A percentile compares a stretch with the other conserved stretches of the same genome.
These are phyloP conservation scores for Suillus fuscotomentosus DNA, from an alignment of 768 basidiomycete species.

Conservation along the genomic window DNA sequence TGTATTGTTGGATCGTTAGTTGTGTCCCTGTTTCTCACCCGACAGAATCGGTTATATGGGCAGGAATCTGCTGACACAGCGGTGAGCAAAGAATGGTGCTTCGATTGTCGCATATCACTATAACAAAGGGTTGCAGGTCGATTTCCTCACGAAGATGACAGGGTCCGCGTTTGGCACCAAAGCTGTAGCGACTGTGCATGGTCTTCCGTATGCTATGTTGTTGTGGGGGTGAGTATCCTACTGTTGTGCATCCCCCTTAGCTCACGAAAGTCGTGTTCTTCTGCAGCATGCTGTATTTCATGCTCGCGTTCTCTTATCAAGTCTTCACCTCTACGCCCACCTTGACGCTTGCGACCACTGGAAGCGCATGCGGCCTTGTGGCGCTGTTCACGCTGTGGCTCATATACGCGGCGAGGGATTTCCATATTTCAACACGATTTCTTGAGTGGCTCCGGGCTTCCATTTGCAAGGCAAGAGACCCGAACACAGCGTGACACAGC, in stretches of 20 bases:
- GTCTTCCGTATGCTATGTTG: constrained; percentile 48
- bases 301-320: constrained; percentile 19
- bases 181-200: constrained; percentile 45
- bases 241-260: not conserved
- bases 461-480: not conserved
- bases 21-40: constrained; percentile 34
- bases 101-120: not conserved
- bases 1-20: constrained; percentile 34
- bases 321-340: constrained; percentile 20
- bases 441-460: not conserved
- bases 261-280: not conserved
- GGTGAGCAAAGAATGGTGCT: constrained; percentile 20
- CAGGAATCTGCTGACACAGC: constrained; percentile 23
- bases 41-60: constrained; percentile 32
- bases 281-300: constrained; percentile 25
- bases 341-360: constrained; percentile 14
- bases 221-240: constrained; percentile 47
- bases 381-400: constrained; percentile 22
- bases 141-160: not conserved
- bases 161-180: constrained; percentile 34
- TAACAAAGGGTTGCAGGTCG: not conserved
- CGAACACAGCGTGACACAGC: not conserved
- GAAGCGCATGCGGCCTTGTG: constrained; percentile 16
- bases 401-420: constrained; percentile 1
- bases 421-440: not conserved